Conservation (phyloP, 192 early-diverging fungal species). For the Entrophospora sp. region DNA sequence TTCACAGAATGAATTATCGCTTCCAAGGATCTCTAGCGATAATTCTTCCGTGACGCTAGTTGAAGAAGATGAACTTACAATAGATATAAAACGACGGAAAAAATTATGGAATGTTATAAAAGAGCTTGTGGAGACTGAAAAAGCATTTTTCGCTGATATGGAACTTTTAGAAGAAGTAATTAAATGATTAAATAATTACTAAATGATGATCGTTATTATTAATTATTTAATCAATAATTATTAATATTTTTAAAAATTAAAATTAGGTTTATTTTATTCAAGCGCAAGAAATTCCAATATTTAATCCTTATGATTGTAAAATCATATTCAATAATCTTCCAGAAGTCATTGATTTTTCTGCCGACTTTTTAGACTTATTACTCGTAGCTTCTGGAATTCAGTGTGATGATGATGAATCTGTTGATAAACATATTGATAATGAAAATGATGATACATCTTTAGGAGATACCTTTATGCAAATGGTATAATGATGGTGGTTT, state of each 20-base stretch:
- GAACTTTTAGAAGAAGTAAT: constrained; percentile 2
- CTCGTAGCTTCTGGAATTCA: constrained; percentile 43
- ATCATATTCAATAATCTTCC: constrained; percentile 73
- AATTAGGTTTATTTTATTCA: constrained; percentile 18
- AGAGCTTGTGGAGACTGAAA: constrained; percentile 20
- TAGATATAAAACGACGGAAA: background rate
- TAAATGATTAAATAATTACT: background rate
- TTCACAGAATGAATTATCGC: background rate
- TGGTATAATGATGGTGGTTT: constrained; percentile 27
- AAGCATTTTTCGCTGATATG: constrained; percentile 11
- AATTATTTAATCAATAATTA: background rate
- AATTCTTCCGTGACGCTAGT: background rate
- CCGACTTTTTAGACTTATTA: constrained; percentile 56
- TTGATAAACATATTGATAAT: constrained; percentile 18
- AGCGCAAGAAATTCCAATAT: constrained; percentile 24
- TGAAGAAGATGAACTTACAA: constrained; percentile 5
- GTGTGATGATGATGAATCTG: constrained; percentile 18
- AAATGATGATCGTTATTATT: background rate
- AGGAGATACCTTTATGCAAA: constrained; percentile 43
- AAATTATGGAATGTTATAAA: constrained; percentile 18
- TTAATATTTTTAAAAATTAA: background rate
- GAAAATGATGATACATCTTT: constrained; percentile 28
- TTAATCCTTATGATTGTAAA: constrained; percentile 55
- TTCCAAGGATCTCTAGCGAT: background rate
- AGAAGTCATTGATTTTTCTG: constrained; percentile 58